phyloP scores from a whole-genome alignment of 2,329 filamentous ascomycete genomes.

The Lasiodiplodia gonubiensis region DNA sequence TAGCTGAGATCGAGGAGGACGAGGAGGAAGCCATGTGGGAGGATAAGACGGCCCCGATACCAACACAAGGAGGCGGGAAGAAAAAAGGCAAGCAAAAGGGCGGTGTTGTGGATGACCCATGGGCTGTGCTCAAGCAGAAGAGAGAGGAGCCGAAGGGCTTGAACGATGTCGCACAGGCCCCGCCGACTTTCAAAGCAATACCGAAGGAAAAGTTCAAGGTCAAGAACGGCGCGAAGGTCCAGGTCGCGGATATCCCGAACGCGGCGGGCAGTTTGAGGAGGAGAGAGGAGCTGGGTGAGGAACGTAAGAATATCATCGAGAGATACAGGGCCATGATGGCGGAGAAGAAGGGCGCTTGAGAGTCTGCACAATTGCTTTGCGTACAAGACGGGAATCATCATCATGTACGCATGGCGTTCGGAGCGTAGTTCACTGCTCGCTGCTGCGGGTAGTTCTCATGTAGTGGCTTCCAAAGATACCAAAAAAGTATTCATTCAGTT shows the following conservation, averaged over 20 bases:
- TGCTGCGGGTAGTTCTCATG: too few species aligned
- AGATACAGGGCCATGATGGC: conserved; percentile 60
- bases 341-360: conserved; percentile 9
- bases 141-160: conserved; percentile 53
- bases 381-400: background rate
- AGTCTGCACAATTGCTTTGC: background rate
- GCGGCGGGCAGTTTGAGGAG: conserved; percentile 72
- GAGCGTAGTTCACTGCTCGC: background rate
- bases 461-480: background rate
- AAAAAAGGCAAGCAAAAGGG: conserved; percentile 55
- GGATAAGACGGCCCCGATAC: conserved; percentile 64
- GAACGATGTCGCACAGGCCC: conserved; percentile 71
- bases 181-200: conserved; percentile 71
- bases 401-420: conserved; percentile 1
- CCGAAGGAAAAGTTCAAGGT: conserved; percentile 69
- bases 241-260: conserved; percentile 72
- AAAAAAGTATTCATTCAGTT: background rate
- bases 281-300: conserved; percentile 73
- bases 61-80: conserved; percentile 60
- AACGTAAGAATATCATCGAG: conserved; percentile 73
- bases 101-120: conserved; percentile 72
- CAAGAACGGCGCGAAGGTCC: conserved; percentile 67
- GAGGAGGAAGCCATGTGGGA: conserved; percentile 68
- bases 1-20: conserved; percentile 67
- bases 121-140: conserved; percentile 71